Percentiles rank a stretch among this genome's conserved stretches.
Evolutionary conservation across 1,284 basidiomycete genomes (phyloP).

Genomic region (Leucoagaricus sp.): DNA sequence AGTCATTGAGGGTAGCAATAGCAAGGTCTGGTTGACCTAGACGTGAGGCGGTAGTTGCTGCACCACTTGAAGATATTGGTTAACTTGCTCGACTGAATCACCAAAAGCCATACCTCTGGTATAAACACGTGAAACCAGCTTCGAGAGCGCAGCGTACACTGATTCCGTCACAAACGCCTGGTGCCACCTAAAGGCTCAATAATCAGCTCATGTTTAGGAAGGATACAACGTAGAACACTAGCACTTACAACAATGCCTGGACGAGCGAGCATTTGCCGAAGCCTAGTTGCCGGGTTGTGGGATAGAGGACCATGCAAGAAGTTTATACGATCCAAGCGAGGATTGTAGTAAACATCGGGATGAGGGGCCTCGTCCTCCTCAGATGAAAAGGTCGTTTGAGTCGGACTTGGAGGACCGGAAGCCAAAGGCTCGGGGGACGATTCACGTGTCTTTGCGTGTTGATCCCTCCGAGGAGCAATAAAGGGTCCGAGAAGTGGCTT

Average conservation of each 20-base stretch:
- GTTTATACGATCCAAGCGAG: slow-evolving; percentile 57
- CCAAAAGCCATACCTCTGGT: slow-evolving; percentile 51
- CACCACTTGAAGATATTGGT: slow-evolving; percentile 47
- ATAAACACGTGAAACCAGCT: slow-evolving; percentile 75
- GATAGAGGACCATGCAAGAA: slow-evolving; percentile 70
- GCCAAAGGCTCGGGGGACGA: neutral
- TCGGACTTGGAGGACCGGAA: slow-evolving; percentile 2
- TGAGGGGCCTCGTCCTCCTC: slow-evolving; percentile 1
- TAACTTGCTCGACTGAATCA: neutral
- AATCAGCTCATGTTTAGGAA: neutral
- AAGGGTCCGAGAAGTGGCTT: slow-evolving; percentile 6
- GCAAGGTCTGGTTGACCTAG: slow-evolving; percentile 80
- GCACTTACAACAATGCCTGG: slow-evolving; percentile 72
- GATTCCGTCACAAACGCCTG: slow-evolving; percentile 82
- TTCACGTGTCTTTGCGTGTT: neutral
- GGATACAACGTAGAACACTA: neutral
- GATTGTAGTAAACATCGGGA: slow-evolving; percentile 27
- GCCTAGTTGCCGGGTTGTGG: slow-evolving; percentile 64
- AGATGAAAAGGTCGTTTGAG: slow-evolving; percentile 5
- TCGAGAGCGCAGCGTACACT: slow-evolving; percentile 78
- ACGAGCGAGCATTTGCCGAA: slow-evolving; percentile 74
- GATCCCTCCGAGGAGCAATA: neutral
- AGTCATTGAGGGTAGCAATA: slow-evolving; percentile 81
- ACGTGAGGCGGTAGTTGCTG: slow-evolving; percentile 76
- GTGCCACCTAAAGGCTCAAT: slow-evolving; percentile 51